Percentiles rank a stretch among this genome's conserved stretches.
phyloP scores from a whole-genome alignment of 2,329 filamentous ascomycete genomes.

The Hypoxylon sp. region DNA sequence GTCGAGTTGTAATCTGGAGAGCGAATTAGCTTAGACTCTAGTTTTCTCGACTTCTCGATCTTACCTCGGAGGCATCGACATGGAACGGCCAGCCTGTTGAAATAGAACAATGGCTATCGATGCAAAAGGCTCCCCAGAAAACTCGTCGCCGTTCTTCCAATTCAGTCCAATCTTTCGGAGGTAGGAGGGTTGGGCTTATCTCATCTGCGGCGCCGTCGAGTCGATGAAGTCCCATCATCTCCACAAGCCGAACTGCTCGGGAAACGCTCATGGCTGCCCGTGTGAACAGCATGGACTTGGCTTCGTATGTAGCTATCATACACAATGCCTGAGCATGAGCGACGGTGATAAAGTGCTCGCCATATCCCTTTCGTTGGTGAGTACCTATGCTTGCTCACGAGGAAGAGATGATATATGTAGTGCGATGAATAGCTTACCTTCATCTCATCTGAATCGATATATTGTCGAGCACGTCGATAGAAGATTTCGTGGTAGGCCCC shows the following conservation, averaged over 20 bases:
- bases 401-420: neutral
- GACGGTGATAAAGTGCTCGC: conserved; percentile 84
- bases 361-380: conserved; percentile 67
- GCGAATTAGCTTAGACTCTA: conserved; percentile 25
- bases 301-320: conserved; percentile 82
- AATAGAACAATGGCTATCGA: conserved; percentile 87
- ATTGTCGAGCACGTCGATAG: conserved; percentile 84
- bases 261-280: conserved; percentile 86
- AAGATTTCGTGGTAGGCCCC: conserved; percentile 79
- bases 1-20: conserved; percentile 76
- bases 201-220: conserved; percentile 50
- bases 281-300: conserved; percentile 86
- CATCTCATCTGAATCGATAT: conserved; percentile 87
- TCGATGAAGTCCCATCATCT: conserved; percentile 83
- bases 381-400: conserved; percentile 1
- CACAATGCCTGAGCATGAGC: conserved; percentile 85
- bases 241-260: conserved; percentile 75
- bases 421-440: conserved; percentile 61
- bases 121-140: conserved; percentile 87
- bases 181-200: conserved; percentile 76
- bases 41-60: conserved; percentile 21
- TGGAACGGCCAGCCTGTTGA: conserved; percentile 91
- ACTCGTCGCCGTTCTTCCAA: conserved; percentile 83
- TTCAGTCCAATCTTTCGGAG: conserved; percentile 85
- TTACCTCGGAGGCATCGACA: conserved; percentile 78